These are phyloP conservation scores for Aotearoamyces nothofagi DNA, from an alignment of 2,329 filamentous ascomycete genomes.

Conservation along the genomic window DNA sequence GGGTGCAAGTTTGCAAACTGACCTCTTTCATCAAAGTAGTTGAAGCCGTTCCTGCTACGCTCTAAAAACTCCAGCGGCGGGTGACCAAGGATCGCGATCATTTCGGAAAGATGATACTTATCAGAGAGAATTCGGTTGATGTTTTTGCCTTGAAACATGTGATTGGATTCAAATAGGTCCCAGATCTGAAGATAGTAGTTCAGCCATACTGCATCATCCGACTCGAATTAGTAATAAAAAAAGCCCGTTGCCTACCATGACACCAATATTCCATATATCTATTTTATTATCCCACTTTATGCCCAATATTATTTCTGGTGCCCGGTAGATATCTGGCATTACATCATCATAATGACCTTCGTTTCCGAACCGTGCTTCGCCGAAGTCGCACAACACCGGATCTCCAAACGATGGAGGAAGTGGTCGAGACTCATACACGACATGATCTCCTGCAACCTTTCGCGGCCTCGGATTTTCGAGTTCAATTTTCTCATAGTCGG, in stretches of 20 bases:
- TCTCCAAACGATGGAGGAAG: constrained; percentile 9
- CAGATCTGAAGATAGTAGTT: too few species aligned
- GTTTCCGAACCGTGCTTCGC: constrained; percentile 9
- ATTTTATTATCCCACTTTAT: too few species aligned
- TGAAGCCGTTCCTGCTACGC: too few species aligned
- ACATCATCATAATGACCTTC: constrained; percentile 8
- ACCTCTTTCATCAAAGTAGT: too few species aligned
- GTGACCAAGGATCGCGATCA: constrained; percentile 7
- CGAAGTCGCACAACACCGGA: constrained; percentile 18
- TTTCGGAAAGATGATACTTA: constrained; percentile 9
- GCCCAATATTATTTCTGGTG: not conserved
- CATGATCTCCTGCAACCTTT: constrained; percentile 15
- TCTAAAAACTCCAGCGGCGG: too few species aligned
- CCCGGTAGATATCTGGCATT: constrained; percentile 7
- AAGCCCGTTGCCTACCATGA: too few species aligned
- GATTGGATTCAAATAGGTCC: constrained; percentile 30
- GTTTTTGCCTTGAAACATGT: constrained; percentile 22
- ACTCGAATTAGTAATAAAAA: too few species aligned
- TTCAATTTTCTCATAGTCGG: constrained; percentile 16
- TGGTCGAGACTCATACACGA: constrained; percentile 14
- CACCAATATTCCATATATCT: constrained; percentile 37
- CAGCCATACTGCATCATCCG: too few species aligned
- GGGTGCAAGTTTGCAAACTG: too few species aligned
- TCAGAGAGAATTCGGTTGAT: constrained; percentile 4
- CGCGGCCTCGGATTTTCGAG: constrained; percentile 13